These are phyloP conservation scores for Fusarium buharicum DNA, from an alignment of 2,329 filamentous ascomycete species.

Conservation along the genomic window DNA sequence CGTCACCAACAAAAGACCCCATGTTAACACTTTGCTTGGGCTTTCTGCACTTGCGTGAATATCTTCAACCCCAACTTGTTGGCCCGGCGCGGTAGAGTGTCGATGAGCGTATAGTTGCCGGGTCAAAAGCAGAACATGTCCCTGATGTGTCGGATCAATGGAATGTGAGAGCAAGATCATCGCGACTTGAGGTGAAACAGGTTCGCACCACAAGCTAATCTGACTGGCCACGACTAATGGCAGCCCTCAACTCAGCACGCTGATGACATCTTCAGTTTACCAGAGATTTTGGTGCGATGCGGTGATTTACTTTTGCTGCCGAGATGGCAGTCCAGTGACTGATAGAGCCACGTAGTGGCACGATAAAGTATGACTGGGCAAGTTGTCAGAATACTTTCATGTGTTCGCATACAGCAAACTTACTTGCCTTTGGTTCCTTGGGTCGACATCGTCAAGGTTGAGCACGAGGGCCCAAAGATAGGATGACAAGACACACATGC, in stretches of 20 bases:
- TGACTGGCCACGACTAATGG: not conserved
- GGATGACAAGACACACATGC: no score
- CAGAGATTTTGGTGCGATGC: not conserved
- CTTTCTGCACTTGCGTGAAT: not conserved
- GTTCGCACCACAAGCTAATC: conserved; percentile 9
- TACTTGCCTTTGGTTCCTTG: not conserved
- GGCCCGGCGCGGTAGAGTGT: not conserved
- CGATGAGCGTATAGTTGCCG: conserved; percentile 1
- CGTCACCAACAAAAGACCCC: not conserved
- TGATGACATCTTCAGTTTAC: not conserved
- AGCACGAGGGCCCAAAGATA: not conserved
- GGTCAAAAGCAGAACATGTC: conserved; percentile 3
- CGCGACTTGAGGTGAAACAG: conserved; percentile 25
- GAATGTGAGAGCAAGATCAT: conserved; percentile 24
- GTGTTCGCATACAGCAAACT: no score
- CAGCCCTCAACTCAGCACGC: not conserved
- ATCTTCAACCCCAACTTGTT: not conserved
- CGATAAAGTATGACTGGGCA: not conserved
- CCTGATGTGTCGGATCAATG: not conserved
- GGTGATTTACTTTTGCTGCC: not conserved
- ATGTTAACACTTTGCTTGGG: not conserved
- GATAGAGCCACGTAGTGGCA: not conserved
- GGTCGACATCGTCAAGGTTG: not conserved
- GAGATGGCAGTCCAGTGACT: not conserved
- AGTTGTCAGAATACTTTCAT: not conserved